Percentiles rank a stretch among this genome's conserved stretches.
Conservation (phyloP, 1,284 basidiomycete species). For the Apiotrichum sp. region DNA sequence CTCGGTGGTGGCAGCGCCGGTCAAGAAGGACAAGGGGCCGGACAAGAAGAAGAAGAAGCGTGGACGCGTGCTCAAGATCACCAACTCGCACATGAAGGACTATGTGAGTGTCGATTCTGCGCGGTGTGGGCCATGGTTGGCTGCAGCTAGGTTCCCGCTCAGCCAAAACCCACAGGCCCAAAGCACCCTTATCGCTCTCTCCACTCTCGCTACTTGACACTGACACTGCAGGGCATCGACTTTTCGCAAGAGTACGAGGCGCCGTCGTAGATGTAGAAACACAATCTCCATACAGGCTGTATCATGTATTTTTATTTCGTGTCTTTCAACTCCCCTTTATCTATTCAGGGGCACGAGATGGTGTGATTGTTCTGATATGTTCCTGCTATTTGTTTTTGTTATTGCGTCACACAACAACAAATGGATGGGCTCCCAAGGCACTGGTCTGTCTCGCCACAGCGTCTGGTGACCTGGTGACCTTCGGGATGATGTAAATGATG, state of each 20-base stretch:
- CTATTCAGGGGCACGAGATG: no score
- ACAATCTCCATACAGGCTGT: no score
- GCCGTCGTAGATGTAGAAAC: constrained; percentile 10
- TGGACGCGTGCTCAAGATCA: constrained; percentile 40
- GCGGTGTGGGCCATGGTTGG: no score
- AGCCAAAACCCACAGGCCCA: neutral
- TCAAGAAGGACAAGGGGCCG: constrained; percentile 24
- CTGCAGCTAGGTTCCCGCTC: neutral
- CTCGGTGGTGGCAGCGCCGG: constrained; percentile 27
- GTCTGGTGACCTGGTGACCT: no score
- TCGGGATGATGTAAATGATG: no score
- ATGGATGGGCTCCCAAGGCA: no score
- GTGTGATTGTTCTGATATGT: no score
- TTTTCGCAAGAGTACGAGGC: constrained; percentile 45
- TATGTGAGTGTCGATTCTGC: constrained; percentile 24
- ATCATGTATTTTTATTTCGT: no score
- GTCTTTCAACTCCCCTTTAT: no score
- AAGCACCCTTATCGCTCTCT: neutral
- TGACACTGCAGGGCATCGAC: constrained; percentile 38
- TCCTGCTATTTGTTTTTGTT: no score
- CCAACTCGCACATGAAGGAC: constrained; percentile 46
- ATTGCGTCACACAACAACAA: no score
- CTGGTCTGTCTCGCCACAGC: no score
- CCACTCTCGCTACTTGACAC: neutral
- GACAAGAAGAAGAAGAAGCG: constrained; percentile 41